Evolutionary conservation across 139 green algal genomes (phyloP).

Genomic region (Coccomyxa sp.): DNA sequence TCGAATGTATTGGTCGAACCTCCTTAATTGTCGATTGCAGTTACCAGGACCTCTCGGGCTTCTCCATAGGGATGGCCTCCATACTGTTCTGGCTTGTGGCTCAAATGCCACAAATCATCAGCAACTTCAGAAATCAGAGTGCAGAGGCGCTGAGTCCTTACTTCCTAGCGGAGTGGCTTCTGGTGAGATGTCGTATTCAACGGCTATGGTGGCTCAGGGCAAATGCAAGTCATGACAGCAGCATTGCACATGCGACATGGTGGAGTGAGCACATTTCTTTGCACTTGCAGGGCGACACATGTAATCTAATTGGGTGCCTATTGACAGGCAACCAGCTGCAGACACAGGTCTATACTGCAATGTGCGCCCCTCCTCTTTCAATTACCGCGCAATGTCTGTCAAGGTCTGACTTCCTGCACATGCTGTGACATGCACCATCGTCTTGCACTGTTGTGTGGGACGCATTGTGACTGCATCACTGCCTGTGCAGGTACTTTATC

Average conservation of each 20-base stretch:
- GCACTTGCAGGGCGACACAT: conserved; percentile 48
- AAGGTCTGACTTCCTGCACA: not conserved
- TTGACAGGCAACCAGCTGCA: conserved; percentile 79
- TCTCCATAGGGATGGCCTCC: conserved; percentile 41
- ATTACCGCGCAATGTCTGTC: not conserved
- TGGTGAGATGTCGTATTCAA: too few relatives aligned
- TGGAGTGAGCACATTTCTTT: not conserved
- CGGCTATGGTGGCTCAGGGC: too few relatives aligned
- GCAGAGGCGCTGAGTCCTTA: conserved; percentile 74
- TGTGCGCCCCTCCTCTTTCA: conserved; percentile 27
- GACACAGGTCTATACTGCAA: conserved; percentile 65
- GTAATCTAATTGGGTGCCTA: conserved; percentile 79
- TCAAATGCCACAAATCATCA: conserved; percentile 78
- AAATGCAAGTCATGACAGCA: too few relatives aligned
- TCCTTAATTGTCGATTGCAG: conserved; percentile 22
- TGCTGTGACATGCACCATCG: not conserved
- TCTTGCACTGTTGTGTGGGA: too few relatives aligned
- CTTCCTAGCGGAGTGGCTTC: conserved; percentile 86
- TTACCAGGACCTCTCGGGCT: conserved; percentile 55
- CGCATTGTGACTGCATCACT: not conserved
- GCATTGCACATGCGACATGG: too few relatives aligned
- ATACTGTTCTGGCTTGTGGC: conserved; percentile 63
- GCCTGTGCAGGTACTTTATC: not conserved
- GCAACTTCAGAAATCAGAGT: conserved; percentile 72
- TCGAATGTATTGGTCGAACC: not conserved